Evolutionary conservation across 345 rosid species (phyloP), one percentile per base, ranked within the genome.

Genomic region (Carallia brachiata): DNA sequence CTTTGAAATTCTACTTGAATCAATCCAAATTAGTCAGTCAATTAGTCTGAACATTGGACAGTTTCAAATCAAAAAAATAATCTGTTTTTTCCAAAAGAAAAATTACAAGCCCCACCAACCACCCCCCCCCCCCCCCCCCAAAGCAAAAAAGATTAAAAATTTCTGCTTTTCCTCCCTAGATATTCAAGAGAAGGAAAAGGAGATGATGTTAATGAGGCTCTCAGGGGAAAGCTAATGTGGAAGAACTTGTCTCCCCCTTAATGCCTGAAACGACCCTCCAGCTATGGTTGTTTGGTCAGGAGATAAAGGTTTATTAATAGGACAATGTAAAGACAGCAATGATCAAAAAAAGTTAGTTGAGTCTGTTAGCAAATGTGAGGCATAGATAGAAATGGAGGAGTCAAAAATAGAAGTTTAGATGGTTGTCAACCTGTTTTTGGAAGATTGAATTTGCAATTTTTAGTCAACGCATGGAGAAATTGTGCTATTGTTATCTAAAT

Each of bases 361-460:
- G 17, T 48, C 75, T 3, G 75, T 72, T 65, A 72, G 6, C 15
- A 67, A 67, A 62, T 32, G 6, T 67, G 72, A 67, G 72, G 68
- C 57, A 61, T 23, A 23, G 23, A 23, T 23, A 23, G 23, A 23
- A 23, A 23, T 1, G 47, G 13, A 69, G 50, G 39, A 16, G 13
- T n/a, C 55, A 17, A 58, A 47, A 17, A 44, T 32, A n/a, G 32
- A 55, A 18, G 65, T 44, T 44, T 56, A 27, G 34, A 52, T 63
- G 68, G 68, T 32, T 71, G 61, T 47, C 63, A 44, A 28, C 50
- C 50, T 44, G 50, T 47, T 36, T 58, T 23, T 47, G 40, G 47
- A 50, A 34, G 36, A 19, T 9, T 61, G 47, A 62, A 60, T 67
- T 6, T 32, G 34, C 63, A 9, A 50, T 63, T 27, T 9, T 10